These are phyloP conservation scores for Halophytophthora batemanensis DNA, from an alignment of 352 stramenopile genomes.

Conservation along the genomic window DNA sequence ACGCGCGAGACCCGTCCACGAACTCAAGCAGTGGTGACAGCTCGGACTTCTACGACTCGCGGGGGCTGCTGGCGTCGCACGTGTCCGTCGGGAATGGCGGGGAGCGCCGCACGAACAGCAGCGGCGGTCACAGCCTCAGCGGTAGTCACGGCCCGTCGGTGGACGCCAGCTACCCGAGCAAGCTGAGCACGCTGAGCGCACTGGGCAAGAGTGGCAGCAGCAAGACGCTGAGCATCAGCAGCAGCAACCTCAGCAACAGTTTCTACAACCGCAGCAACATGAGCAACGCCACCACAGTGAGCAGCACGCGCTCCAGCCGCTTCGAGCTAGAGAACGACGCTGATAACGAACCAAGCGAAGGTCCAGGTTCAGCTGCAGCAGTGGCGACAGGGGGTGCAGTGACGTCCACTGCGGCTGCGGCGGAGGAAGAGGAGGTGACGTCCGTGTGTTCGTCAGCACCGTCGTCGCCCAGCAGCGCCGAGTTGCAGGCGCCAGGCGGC, in stretches of 20 bases:
- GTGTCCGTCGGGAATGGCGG: conserved; percentile 12
- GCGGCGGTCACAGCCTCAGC: conserved; percentile 27
- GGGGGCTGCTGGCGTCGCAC: conserved; percentile 24
- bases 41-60: conserved; percentile 38
- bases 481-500: conserved; percentile 18
- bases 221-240: conserved; percentile 37
- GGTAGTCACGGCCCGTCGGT: conserved; percentile 21
- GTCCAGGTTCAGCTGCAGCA: neutral
- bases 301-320: conserved; percentile 30
- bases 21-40: conserved; percentile 39
- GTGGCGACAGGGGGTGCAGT: neutral
- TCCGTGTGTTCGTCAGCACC: conserved; percentile 43
- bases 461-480: conserved; percentile 32
- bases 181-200: conserved; percentile 16
- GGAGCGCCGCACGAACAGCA: conserved; percentile 26
- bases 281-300: conserved; percentile 28
- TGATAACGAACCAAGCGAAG: conserved; percentile 23
- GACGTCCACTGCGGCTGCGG: conserved; percentile 15
- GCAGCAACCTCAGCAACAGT: conserved; percentile 25
- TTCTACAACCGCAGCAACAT: conserved; percentile 40
- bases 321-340: conserved; percentile 31
- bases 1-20: conserved; percentile 16
- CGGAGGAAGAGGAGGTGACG: conserved; percentile 15
- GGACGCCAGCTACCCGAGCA: conserved; percentile 4
- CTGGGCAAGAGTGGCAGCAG: conserved; percentile 29